Conservation (phyloP, 768 basidiomycete species). For the Hypsizygus marmoreus region DNA sequence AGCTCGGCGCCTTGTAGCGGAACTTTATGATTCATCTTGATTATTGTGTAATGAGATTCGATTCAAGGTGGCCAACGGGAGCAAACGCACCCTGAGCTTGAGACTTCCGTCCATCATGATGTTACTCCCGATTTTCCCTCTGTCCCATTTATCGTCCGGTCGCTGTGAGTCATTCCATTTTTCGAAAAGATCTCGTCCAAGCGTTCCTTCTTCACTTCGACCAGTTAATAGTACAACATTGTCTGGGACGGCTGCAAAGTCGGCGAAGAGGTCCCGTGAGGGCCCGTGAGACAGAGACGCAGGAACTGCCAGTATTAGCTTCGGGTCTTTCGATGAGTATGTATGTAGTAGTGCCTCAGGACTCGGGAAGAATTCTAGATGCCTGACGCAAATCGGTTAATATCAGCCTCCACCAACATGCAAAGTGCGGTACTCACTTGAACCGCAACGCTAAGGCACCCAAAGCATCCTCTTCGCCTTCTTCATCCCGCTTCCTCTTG, state of each 20-base stretch:
- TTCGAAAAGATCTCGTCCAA: conserved; percentile 78
- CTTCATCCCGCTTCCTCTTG: conserved; percentile 62
- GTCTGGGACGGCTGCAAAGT: conserved; percentile 80
- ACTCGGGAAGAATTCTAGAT: conserved; percentile 89
- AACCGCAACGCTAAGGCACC: conserved; percentile 89
- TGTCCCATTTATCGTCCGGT: conserved; percentile 83
- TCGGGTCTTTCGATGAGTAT: conserved; percentile 86
- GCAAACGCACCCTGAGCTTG: conserved; percentile 57
- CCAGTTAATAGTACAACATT: conserved; percentile 89
- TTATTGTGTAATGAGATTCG: conserved; percentile 6
- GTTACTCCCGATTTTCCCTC: conserved; percentile 85
- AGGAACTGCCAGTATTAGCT: conserved; percentile 92
- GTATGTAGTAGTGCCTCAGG: conserved; percentile 78
- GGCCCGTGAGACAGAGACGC: conserved; percentile 92
- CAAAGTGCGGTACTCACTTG: conserved; percentile 54
- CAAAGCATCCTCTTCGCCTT: conserved; percentile 78
- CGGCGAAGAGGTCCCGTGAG: conserved; percentile 81
- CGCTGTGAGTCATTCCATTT: conserved; percentile 85
- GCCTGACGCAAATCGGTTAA: conserved; percentile 44
- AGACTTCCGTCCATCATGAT: conserved; percentile 78
- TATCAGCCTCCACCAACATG: not conserved
- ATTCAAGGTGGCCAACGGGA: no score
- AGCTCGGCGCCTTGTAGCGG: conserved; percentile 88
- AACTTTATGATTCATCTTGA: conserved; percentile 84
- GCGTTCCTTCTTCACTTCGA: conserved; percentile 76